Evolutionary conservation across 768 basidiomycete species (phyloP), one percentile per base, ranked within the genome.

Genomic region (Hysterangium stoloniferum): DNA sequence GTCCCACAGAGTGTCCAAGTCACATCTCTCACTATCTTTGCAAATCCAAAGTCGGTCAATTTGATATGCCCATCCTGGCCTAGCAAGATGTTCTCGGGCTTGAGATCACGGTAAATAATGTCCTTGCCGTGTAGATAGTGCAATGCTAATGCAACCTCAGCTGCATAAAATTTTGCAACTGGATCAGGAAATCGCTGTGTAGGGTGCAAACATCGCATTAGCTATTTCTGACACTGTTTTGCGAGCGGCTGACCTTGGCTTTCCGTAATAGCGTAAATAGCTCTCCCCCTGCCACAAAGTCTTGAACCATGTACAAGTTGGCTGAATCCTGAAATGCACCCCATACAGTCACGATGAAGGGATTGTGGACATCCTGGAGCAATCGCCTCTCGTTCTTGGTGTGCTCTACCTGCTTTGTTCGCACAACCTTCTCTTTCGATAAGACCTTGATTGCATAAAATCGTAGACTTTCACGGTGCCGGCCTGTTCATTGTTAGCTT

Each of bases 251-350:
- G 37, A 92, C 91, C 63, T 88, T 90, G 43, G 90, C 92, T 68
- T 92, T 77, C 57, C 94, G 78, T 54, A 97, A 68, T 48, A 97
- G 79, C 12, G 92, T 93, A 66, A 98, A 99, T 4, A 99, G 76
- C 64, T 99, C 96, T 13, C 96, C 96, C 6, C 96, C 96, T 4
- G 93, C 89, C 2, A 91, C 91, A 65, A 89, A 97, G 71, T 84
- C 94, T 81, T 98, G 88, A 49, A 98, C 86, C 90, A 99, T 95
- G 72, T 97, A 99, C 12, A 98, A 75, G 65, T 97, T 98, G 17
- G 85, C 68, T 29, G 80, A 66, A 61, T 98, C 96, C 62, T 98
- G 96, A 64, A 94, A 94, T 3, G 83, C 80, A 29, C 94, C 94
- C 93, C 93, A 97, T 4, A 97, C 79, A 64, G 94, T 97, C 70